A percentile compares a stretch with the other conserved stretches of the same genome.
These are phyloP conservation scores for Cinchona pubescens DNA, from an alignment of 257 asterid genomes.

Conservation along the genomic window DNA sequence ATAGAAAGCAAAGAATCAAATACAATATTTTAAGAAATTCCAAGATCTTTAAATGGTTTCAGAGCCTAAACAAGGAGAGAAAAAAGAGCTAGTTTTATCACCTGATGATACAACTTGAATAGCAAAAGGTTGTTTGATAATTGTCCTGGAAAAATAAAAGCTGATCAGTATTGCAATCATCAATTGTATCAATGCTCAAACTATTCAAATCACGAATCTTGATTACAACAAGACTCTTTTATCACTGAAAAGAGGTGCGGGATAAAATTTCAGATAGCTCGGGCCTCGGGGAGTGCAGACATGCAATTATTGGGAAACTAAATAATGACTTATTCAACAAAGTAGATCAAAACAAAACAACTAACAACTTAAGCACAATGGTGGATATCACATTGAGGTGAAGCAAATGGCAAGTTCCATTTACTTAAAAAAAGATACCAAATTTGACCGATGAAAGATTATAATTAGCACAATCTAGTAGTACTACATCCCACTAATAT, in stretches of 20 bases:
- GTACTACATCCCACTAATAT: not conserved
- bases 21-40: not conserved
- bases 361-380: not conserved
- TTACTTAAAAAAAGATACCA: not conserved
- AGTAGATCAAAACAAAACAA: not conserved
- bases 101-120: slow-evolving; percentile 40
- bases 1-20: slow-evolving; percentile 14
- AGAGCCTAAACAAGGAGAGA: not conserved
- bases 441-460: not conserved
- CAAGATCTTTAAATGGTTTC: not conserved
- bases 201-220: not conserved
- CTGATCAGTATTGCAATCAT: not conserved
- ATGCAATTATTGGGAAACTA: not conserved
- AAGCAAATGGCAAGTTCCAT: not conserved
- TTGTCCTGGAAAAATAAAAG: slow-evolving; percentile 24
- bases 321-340: not conserved
- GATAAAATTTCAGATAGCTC: not conserved
- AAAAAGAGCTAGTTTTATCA: slow-evolving; percentile 17
- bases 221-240: not conserved
- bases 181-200: not conserved
- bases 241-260: not conserved
- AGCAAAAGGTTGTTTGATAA: slow-evolving; percentile 12
- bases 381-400: not conserved
- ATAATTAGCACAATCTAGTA: not conserved
- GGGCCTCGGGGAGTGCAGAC: too few species aligned